Base-by-base conservation (phyloP, 1,284 basidiomycete genomes). In the Ceratobasidium sp. region DNA sequence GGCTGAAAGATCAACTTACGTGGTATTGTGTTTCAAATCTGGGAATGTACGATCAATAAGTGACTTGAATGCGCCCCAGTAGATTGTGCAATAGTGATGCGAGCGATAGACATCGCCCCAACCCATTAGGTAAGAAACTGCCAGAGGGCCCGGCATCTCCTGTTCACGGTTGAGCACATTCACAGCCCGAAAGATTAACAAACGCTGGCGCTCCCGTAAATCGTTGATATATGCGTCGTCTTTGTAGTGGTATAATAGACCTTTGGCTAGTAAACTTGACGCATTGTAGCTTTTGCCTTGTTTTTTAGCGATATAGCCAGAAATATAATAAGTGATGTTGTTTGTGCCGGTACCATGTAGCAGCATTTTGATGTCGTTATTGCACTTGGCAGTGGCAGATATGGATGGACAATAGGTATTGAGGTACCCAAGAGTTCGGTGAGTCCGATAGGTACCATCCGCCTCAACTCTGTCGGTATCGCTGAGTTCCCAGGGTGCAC, bases 311-410 rank as follows among this genome's bases (percentile, higher is more conserved):
- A 77, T 75, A 62, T 86, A 86, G 0, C 7, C 57, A 0, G 81
- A 82, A 3, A 66, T 17, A 25, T 75, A 75, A 17, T 29, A 75
- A 9, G 44, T 66, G 1, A 66, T 13, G n/a, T 67, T 29, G 43
- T 75, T 75, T 51, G 61, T 75, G 17, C 43, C 62, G 9, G 15
- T 15, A 8, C 73, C 73, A 40, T 75, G 51, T 22, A 56, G n/a
- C 49, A 75, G 22, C 32, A 86, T 65, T 76, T 86, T 85, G 0
- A 78, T 76, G 77, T 86, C 82, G 69, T 85, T 81, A 76, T 86
- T 86, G 62, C 82, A 82, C 0, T 79, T 77, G 2, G 80, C n/a
- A 43, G 75, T 79, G 1, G 80, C 22, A 0, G 81, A 40, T 0
- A 86, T 57, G 0, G 78, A 29, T 0, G 83, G 84, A 51, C 78